Conservation (phyloP, 805 yeast genomes). For the Yamadazyma paraphyllophila region DNA sequence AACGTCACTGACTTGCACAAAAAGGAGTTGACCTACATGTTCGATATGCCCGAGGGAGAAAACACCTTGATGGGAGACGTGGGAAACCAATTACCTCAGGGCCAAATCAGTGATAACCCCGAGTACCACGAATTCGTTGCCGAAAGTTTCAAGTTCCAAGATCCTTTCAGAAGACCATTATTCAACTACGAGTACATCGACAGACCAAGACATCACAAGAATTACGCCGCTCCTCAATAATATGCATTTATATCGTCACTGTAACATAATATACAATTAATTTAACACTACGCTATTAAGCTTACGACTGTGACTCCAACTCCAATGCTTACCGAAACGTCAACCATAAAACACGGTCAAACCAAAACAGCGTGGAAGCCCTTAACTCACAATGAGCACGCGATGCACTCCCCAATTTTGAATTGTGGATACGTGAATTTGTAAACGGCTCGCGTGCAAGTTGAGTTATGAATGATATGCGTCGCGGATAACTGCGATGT, state of each 20-base stretch:
- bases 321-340: too few relatives aligned
- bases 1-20: constrained; percentile 21
- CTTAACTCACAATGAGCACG: too few relatives aligned
- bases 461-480: too few relatives aligned
- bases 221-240: background rate
- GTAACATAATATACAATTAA: background rate
- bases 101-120: constrained; percentile 14
- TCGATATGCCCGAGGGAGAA: constrained; percentile 20
- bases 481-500: too few relatives aligned
- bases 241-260: background rate
- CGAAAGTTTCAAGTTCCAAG: constrained; percentile 19
- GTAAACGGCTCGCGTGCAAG: too few relatives aligned
- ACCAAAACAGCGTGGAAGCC: too few relatives aligned
- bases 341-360: too few relatives aligned
- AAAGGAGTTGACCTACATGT: constrained; percentile 19
- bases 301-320: too few relatives aligned
- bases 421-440: too few relatives aligned
- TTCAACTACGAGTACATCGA: constrained; percentile 27
- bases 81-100: constrained; percentile 15
- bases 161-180: constrained; percentile 24
- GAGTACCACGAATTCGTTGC: constrained; percentile 22
- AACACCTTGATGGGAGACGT: constrained; percentile 22
- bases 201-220: constrained; percentile 20
- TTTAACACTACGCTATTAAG: too few relatives aligned
- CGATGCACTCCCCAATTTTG: too few relatives aligned